phyloP scores from a whole-genome alignment of 129 eudicot species.

The Ambrosia trifida region DNA sequence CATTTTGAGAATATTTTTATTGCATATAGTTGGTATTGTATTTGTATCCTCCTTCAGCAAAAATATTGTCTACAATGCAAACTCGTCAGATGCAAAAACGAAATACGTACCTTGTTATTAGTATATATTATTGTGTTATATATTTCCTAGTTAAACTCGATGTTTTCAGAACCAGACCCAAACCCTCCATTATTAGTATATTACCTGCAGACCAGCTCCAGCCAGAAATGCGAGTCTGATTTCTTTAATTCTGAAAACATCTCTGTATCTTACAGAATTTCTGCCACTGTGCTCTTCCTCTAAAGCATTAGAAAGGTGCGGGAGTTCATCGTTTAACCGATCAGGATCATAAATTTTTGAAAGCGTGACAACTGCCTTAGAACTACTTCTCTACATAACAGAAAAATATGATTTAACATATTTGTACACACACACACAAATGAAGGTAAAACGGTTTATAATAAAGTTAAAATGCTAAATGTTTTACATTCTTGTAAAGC shows the following conservation, averaged over 20 bases:
- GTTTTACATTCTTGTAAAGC: constrained; percentile 58
- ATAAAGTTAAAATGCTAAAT: background rate
- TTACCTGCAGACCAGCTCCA: constrained; percentile 89
- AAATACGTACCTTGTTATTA: too few relatives aligned
- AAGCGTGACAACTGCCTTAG: constrained; percentile 69
- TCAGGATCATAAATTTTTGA: constrained; percentile 76
- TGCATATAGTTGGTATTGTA: constrained; percentile 43
- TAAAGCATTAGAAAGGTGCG: constrained; percentile 57
- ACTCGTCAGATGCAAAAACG: constrained; percentile 2
- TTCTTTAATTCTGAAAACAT: constrained; percentile 55
- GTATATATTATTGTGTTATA: too few relatives aligned
- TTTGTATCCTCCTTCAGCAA: constrained; percentile 38
- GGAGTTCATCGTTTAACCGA: constrained; percentile 70
- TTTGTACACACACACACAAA: background rate
- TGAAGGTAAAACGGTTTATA: background rate
- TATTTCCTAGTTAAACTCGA: too few relatives aligned
- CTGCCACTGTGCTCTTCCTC: constrained; percentile 53
- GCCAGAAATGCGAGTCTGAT: constrained; percentile 76
- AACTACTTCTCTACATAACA: constrained; percentile 49
- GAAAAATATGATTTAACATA: background rate
- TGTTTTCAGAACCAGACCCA: too few relatives aligned
- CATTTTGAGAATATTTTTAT: background rate
- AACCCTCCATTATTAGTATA: background rate
- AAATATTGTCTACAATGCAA: constrained; percentile 45
- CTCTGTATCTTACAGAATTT: constrained; percentile 47